phyloP scores from a whole-genome alignment of 768 basidiomycete species.

The Termitomyces sp. region DNA sequence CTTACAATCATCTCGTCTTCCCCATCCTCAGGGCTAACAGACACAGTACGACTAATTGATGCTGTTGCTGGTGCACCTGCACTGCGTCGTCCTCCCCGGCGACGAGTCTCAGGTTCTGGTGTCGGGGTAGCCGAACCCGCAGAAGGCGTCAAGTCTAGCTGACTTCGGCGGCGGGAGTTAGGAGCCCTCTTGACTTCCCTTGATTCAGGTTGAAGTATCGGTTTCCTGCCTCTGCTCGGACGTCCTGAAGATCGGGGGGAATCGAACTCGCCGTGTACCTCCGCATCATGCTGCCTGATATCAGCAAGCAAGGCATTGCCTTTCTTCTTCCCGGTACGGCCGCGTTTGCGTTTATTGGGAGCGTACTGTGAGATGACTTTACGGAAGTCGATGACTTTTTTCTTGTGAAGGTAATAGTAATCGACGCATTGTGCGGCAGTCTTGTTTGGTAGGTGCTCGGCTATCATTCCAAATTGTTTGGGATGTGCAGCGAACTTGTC shows the following conservation, averaged over 20 bases:
- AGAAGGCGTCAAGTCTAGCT: constrained; percentile 44
- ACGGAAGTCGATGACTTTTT: constrained; percentile 79
- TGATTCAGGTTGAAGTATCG: constrained; percentile 15
- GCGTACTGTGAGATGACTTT: constrained; percentile 63
- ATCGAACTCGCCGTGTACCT: constrained; percentile 32
- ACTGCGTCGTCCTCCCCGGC: constrained; percentile 17
- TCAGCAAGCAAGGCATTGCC: constrained; percentile 78
- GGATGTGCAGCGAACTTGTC: constrained; percentile 80
- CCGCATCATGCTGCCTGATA: constrained; percentile 71
- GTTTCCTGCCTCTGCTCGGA: constrained; percentile 36
- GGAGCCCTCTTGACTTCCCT: constrained; percentile 26
- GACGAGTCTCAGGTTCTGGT: constrained; percentile 53
- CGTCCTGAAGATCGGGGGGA: constrained; percentile 31
- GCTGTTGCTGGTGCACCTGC: constrained; percentile 3
- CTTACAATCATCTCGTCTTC: constrained; percentile 19
- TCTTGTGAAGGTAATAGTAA: constrained; percentile 95
- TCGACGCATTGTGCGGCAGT: constrained; percentile 84
- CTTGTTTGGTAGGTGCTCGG: constrained; percentile 76
- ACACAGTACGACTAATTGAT: constrained; percentile 15
- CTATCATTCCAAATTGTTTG: constrained; percentile 95
- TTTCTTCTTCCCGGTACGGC: constrained; percentile 66
- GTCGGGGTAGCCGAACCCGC: constrained; percentile 47
- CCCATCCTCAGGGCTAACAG: constrained; percentile 13
- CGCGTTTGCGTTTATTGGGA: constrained; percentile 58
- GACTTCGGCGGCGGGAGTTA: constrained; percentile 33